Evolutionary conservation across 2,329 filamentous ascomycete genomes (phyloP), one percentile per base, ranked within the genome.

Genomic region (Talaromyces sp.): DNA sequence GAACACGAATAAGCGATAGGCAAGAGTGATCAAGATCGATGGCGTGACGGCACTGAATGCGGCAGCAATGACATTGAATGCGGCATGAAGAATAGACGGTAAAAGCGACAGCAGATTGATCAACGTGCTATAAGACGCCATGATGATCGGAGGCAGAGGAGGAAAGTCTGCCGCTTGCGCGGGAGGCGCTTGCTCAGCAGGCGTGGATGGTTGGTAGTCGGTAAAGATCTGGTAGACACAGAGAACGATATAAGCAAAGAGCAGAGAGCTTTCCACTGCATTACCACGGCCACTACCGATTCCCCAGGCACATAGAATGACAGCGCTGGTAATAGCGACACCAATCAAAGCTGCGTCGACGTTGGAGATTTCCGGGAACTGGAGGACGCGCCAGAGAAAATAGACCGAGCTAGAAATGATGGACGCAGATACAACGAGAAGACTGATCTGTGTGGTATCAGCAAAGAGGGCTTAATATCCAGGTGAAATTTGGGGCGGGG

Each of bases 191-290:
- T 86, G 83, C 35, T 83, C 80, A 31, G 84, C 81, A n/a, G 84
- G 86, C 18, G 84, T 77, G 4, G 90, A 93, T 2, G 95, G 92
- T 68, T 93, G 86, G 78, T 98, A 98, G 78, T 99, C 95, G 70
- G 95, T 99, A 77, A 98, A 98, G 76, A 98, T 98, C 77, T 99
- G 95, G 79, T 98, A 99, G 72, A 98, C 90, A 80, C 93, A 98
- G 66, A 99, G 88, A n/a, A 96, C 95, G 65, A 97, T 87, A 77
- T 99, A 99, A 71, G 95, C 93, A 73, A 99, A 98, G 63, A 99
- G 84, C 11, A 99, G 82, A 23, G 93, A 96, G 68, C 92, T 96
- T 78, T 99, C 93, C 61, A 98, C 90, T 1, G 93, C 92, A 71
- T 96, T 99, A 65, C 95, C 95, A 70, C 93, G 88, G 1, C 93